Base-by-base conservation (phyloP, 306 rosid species). In the Prunus mongolica region DNA sequence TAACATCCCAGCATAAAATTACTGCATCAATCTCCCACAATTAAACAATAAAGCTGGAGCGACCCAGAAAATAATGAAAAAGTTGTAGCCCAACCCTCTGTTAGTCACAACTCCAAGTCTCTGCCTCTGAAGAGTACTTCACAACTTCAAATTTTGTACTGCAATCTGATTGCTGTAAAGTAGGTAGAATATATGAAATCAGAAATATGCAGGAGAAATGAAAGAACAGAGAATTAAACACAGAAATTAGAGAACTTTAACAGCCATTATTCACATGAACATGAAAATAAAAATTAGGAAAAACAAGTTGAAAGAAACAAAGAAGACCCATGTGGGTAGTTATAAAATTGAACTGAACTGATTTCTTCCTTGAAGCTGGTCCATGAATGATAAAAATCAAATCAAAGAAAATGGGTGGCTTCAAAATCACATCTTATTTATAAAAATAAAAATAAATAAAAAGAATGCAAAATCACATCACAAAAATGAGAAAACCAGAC, bases 1-100 rank as follows among this genome's bases (percentile, higher is more conserved):
- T 85, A 87, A 54, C 90, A 82, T 84, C 75, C 89, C 87, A 79
- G 75, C 76, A 54, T 12, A 51, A 54, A 32, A 32, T 32, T 71
- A 71, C 32, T 5, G 25, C 41, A 12, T 41, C 22, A 47, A 52
- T 49, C 61, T 64, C 72, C 67, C 67, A 67, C 57, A 38, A 64
- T 50, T 66, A 77, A 76, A 34, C 72, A 41, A 46, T 34, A 68
- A 11, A 51, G 34, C 65, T 22, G 65, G 58, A 65, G 81, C 76
- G 18, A 70, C 64, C 27, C 67, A 76, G 69, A 63, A 78, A 32
- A 28, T n/a, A 49, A 61, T 46, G 27, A 25, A 27, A 61, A 28
- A 49, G 32, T 25, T n/a, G 24, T 11, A 28, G 12, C 49, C 57
- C 69, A 65, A 63, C 65, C 71, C 80, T 69, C 75, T 69, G 61